Percentiles rank a stretch among this genome's conserved stretches.
These are phyloP conservation scores for Sextonia rubra DNA, from an alignment of 164 flowering plant species.

Conservation along the genomic window DNA sequence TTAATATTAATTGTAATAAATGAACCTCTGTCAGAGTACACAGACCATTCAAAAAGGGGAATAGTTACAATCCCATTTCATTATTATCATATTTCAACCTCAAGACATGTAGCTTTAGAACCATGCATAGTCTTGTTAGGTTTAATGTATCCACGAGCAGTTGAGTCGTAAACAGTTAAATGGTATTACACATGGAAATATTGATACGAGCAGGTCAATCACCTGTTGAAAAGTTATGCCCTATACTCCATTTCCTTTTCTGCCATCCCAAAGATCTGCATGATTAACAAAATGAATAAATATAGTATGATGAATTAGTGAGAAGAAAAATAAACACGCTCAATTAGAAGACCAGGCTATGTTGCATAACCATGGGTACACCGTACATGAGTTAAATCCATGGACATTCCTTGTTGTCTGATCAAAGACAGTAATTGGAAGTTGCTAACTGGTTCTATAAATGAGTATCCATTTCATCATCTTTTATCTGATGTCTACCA, in stretches of 20 bases:
- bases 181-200: background rate
- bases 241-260: slow-evolving; percentile 88
- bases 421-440: no score
- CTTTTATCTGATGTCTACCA: no score
- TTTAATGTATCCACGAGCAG: no score
- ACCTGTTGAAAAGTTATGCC: slow-evolving; percentile 87
- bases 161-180: background rate
- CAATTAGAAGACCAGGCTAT: background rate
- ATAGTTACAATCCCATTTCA: background rate
- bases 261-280: slow-evolving; percentile 77
- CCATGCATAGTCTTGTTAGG: background rate
- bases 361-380: background rate
- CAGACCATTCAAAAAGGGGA: background rate
- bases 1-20: no score
- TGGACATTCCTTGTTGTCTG: no score
- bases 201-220: slow-evolving; percentile 11
- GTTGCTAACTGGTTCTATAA: no score
- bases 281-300: slow-evolving; percentile 1
- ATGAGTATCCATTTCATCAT: no score
- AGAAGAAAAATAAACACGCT: background rate
- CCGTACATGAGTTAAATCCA: background rate
- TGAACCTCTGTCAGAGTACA: background rate
- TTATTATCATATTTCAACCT: no score
- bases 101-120: background rate
- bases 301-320: no score